Evolutionary conservation across 2,329 filamentous ascomycete genomes (phyloP).

Genomic region (Fusarium agapanthi): DNA sequence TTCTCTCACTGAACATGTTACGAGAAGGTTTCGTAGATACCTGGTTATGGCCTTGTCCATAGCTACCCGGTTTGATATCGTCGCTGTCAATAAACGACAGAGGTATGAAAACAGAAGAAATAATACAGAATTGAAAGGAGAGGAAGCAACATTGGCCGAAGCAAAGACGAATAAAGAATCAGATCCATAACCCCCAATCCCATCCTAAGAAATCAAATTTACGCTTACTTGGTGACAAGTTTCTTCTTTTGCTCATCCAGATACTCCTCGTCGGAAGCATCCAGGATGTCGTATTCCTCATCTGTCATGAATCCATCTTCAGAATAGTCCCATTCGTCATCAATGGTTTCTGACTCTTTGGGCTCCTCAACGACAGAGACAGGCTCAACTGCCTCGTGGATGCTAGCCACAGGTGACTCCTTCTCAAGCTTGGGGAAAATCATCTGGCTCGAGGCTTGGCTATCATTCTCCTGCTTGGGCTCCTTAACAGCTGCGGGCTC

Average conservation of each 20-base stretch:
- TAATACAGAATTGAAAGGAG: slow-evolving; percentile 38
- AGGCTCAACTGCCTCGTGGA: slow-evolving; percentile 72
- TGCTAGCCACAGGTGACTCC: slow-evolving; percentile 84
- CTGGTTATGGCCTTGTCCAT: slow-evolving; percentile 10
- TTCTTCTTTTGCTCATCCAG: slow-evolving; percentile 63
- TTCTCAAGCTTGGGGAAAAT: slow-evolving; percentile 97
- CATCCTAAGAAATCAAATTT: slow-evolving; percentile 24
- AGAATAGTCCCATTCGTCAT: slow-evolving; percentile 70
- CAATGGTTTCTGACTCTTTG: slow-evolving; percentile 58
- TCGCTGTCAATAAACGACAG: not conserved
- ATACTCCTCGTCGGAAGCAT: slow-evolving; percentile 91
- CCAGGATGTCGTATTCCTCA: slow-evolving; percentile 97
- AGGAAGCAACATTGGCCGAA: slow-evolving; percentile 26
- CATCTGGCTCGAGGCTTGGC: slow-evolving; percentile 67
- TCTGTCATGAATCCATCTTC: slow-evolving; percentile 90
- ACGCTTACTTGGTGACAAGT: slow-evolving; percentile 48
- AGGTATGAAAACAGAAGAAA: slow-evolving; percentile 33
- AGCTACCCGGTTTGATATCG: slow-evolving; percentile 3
- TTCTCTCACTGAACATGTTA: slow-evolving; percentile 28
- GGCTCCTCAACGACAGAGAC: slow-evolving; percentile 63
- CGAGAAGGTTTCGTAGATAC: slow-evolving; percentile 17
- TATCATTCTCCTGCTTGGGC: slow-evolving; percentile 46
- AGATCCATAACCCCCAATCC: slow-evolving; percentile 37
- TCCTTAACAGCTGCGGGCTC: slow-evolving; percentile 31
- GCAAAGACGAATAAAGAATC: not conserved